phyloP scores from a whole-genome alignment of 495 filamentous ascomycete species.

The Penicillium psychrofluorescens region DNA sequence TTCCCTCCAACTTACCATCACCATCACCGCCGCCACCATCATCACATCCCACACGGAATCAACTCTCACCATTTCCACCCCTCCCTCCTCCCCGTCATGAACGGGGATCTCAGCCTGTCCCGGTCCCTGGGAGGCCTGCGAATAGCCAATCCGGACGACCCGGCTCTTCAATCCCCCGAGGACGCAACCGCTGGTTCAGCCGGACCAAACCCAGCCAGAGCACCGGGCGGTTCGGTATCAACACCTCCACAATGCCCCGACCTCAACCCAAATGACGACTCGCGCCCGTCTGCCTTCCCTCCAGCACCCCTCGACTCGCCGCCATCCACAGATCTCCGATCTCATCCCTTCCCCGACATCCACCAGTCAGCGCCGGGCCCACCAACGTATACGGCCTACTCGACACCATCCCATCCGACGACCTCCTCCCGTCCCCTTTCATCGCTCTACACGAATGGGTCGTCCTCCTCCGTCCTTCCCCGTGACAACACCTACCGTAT shows the following conservation, averaged over 20 bases:
- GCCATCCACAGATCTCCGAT: constrained; percentile 16
- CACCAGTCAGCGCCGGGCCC: constrained; percentile 16
- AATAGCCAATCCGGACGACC: constrained; percentile 94
- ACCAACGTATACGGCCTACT: constrained; percentile 23
- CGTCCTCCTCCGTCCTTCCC: constrained; percentile 25
- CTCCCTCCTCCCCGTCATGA: constrained; percentile 47
- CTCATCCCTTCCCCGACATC: constrained; percentile 12
- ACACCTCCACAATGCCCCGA: constrained; percentile 12
- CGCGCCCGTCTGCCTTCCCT: constrained; percentile 9
- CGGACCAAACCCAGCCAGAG: constrained; percentile 16
- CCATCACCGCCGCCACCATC: neutral
- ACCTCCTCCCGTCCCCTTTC: constrained; percentile 47
- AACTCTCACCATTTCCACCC: constrained; percentile 8
- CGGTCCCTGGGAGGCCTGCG: constrained; percentile 89
- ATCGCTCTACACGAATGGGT: constrained; percentile 45
- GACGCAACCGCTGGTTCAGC: constrained; percentile 28
- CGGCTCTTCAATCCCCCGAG: constrained; percentile 48
- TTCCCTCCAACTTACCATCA: too few species aligned
- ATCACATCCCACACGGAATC: neutral
- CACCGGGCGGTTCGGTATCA: constrained; percentile 20
- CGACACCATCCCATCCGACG: constrained; percentile 36
- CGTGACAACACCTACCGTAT: constrained; percentile 49
- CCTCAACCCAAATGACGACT: constrained; percentile 10
- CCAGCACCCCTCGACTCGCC: constrained; percentile 15
- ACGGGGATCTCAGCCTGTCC: constrained; percentile 87